phyloP scores from a whole-genome alignment of 805 yeast genomes.

The Ogataea ganodermae region DNA sequence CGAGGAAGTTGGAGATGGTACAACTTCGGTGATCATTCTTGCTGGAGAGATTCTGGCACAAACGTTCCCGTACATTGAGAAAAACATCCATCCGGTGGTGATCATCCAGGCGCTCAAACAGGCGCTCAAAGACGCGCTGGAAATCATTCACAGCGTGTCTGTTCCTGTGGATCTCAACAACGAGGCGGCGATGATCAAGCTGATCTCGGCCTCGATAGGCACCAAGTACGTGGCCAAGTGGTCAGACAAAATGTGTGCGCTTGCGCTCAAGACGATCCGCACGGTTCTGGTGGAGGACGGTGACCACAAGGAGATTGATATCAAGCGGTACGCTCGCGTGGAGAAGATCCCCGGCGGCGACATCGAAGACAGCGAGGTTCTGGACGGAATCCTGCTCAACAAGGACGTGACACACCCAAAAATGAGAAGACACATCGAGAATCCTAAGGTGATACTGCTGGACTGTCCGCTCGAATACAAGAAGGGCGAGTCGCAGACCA shows the following conservation, averaged over 20 bases:
- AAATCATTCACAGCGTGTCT: constrained; percentile 80
- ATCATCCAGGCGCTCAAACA: constrained; percentile 91
- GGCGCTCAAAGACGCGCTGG: constrained; percentile 88
- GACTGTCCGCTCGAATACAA: constrained; percentile 98
- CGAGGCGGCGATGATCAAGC: constrained; percentile 82
- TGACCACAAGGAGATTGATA: constrained; percentile 78
- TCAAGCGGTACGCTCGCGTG: constrained; percentile 87
- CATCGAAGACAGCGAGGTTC: constrained; percentile 81
- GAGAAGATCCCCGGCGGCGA: constrained; percentile 99
- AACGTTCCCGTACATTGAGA: constrained; percentile 90
- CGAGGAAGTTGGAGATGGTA: constrained; percentile 91
- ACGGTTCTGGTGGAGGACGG: constrained; percentile 70
- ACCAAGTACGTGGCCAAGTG: constrained; percentile 92
- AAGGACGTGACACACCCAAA: constrained; percentile 99
- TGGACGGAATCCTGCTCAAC: constrained; percentile 90
- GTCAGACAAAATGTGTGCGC: constrained; percentile 87
- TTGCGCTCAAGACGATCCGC: constrained; percentile 85
- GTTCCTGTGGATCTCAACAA: constrained; percentile 80
- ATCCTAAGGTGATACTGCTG: constrained; percentile 84
- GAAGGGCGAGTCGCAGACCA: constrained; percentile 98
- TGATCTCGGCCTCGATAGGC: constrained; percentile 90
- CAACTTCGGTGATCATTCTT: constrained; percentile 93
- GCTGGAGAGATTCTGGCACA: constrained; percentile 98
- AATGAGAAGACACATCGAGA: constrained; percentile 86
- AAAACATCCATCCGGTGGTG: constrained; percentile 95